These are phyloP conservation scores for Chaetothyriales sp. DNA, from an alignment of 2,329 filamentous ascomycete genomes.

Conservation along the genomic window DNA sequence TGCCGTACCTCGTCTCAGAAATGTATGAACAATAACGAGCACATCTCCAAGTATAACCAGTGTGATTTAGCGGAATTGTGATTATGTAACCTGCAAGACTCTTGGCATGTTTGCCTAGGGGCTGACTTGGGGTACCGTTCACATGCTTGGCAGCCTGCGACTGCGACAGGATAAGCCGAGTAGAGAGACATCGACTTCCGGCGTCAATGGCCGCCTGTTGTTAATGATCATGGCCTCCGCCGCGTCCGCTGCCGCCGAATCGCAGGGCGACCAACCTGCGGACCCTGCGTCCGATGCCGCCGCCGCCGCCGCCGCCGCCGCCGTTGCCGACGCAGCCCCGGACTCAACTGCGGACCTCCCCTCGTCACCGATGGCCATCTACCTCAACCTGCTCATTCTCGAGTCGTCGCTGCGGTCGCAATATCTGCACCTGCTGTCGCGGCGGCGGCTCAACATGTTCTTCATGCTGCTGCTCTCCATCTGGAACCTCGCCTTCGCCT, in stretches of 20 bases:
- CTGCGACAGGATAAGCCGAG: no score
- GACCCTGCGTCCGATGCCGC: background rate
- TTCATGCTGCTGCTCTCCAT: conserved; percentile 64
- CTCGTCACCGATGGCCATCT: conserved; percentile 90
- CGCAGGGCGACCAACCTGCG: conserved; percentile 47
- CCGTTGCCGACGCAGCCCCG: no score
- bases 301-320: conserved; percentile 23
- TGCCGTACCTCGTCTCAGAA: no score
- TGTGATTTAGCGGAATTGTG: no score
- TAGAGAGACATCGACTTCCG: background rate
- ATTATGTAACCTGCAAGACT: no score
- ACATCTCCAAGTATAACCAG: no score
- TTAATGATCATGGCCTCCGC: background rate
- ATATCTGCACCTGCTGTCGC: conserved; percentile 76
- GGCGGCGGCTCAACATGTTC: conserved; percentile 82
- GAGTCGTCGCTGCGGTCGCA: conserved; percentile 87
- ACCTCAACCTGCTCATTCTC: conserved; percentile 92
- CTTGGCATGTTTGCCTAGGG: no score
- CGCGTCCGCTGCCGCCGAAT: background rate
- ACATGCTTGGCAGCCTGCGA: no score
- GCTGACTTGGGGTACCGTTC: no score
- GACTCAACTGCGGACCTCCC: conserved; percentile 37
- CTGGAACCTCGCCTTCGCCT: conserved; percentile 76
- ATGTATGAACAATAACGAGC: no score
- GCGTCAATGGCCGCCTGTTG: background rate